Evolutionary conservation across 2,329 filamentous ascomycete species (phyloP).

Genomic region (Cladophialophora carrionii): DNA sequence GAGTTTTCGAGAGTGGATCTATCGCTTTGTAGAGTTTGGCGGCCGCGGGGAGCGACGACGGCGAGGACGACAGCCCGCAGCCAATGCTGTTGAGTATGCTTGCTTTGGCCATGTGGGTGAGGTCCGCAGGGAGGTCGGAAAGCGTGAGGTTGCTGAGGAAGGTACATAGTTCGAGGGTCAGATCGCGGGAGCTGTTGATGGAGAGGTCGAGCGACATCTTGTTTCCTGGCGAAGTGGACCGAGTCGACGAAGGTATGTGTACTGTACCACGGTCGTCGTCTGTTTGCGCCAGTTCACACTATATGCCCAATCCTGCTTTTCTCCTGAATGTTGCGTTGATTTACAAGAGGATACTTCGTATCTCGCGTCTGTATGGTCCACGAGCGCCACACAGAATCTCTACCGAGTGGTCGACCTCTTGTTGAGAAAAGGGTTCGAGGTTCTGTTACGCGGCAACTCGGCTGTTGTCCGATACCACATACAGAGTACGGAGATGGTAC

Average conservation of each 20-base stretch:
- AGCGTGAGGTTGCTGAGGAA: conserved; percentile 4
- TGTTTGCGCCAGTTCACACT: not conserved
- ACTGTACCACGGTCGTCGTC: not conserved
- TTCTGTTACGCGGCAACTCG: not conserved
- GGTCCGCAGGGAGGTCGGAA: not conserved
- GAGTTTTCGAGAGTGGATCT: conserved; percentile 8
- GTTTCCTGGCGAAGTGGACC: not conserved
- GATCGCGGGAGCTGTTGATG: conserved; percentile 5
- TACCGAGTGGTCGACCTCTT: not conserved
- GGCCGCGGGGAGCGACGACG: conserved; percentile 6
- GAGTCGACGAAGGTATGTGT: not conserved
- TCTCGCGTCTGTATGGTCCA: not conserved
- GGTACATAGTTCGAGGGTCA: conserved; percentile 13
- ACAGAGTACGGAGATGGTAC: not conserved
- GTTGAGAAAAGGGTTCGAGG: not conserved
- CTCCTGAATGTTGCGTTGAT: not conserved
- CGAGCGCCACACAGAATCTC: not conserved
- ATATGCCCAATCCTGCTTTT: not conserved
- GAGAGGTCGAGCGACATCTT: conserved; percentile 10
- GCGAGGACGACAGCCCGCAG: conserved; percentile 14
- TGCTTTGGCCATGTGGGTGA: conserved; percentile 15
- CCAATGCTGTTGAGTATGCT: conserved; percentile 21
- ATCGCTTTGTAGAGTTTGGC: conserved; percentile 19
- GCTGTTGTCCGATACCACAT: not conserved
- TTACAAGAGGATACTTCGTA: not conserved